Evolutionary conservation across 148 eudicot species (phyloP).

Genomic region (Agrostemma githago): DNA sequence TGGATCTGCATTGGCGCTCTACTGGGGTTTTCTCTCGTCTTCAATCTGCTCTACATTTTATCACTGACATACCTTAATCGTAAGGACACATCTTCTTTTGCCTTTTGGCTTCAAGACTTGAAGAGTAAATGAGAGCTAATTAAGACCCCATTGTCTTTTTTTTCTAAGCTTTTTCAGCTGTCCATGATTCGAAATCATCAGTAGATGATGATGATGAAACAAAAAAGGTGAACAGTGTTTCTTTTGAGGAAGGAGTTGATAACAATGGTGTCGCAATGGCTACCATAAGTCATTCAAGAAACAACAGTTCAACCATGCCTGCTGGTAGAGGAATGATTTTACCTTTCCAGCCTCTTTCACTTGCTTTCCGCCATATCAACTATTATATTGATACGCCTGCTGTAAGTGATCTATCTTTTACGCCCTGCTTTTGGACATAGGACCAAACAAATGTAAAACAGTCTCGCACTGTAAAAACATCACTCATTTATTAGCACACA

Average conservation of each 20-base stretch:
- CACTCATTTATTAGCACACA: neutral
- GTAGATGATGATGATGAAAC: constrained; percentile 31
- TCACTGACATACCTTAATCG: constrained; percentile 56
- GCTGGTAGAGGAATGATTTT: constrained; percentile 49
- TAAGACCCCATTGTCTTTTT: too few relatives aligned
- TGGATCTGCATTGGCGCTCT: constrained; percentile 65
- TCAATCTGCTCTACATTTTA: constrained; percentile 49
- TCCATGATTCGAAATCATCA: constrained; percentile 41
- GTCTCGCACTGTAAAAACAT: too few relatives aligned
- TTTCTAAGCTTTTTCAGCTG: constrained; percentile 38
- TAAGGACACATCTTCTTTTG: constrained; percentile 22
- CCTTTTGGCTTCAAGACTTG: neutral
- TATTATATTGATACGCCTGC: constrained; percentile 62
- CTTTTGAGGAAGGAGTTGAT: constrained; percentile 8
- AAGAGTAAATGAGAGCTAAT: too few relatives aligned
- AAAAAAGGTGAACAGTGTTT: constrained; percentile 15
- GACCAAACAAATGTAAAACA: too few relatives aligned
- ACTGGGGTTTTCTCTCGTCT: constrained; percentile 50
- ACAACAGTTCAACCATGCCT: neutral
- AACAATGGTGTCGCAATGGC: constrained; percentile 12
- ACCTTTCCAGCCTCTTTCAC: constrained; percentile 62
- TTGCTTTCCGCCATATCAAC: constrained; percentile 54
- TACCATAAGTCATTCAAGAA: too few relatives aligned
- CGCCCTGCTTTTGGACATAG: too few relatives aligned
- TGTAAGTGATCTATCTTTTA: constrained; percentile 33